Conservation (phyloP, 345 rosid genomes). For the Capsella bursapastoris region DNA sequence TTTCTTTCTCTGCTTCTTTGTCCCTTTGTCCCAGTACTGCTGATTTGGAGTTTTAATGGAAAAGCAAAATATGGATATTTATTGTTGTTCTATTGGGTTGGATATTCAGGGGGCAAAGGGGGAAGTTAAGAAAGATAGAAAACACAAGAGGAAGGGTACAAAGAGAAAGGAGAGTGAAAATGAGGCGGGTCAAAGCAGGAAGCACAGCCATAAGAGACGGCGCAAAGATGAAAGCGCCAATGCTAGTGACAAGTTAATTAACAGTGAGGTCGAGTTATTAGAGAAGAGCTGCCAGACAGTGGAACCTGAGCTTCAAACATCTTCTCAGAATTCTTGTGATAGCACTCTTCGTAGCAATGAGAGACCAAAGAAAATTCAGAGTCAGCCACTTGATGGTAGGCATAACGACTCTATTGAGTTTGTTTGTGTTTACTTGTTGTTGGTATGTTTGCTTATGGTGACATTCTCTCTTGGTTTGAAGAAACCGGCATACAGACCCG, state of each 20-base stretch:
- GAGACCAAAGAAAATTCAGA: constrained; percentile 42
- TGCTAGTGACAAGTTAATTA: constrained; percentile 43
- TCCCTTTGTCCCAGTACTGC: neutral
- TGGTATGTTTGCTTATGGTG: constrained; percentile 55
- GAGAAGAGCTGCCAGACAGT: constrained; percentile 68
- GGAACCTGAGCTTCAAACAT: constrained; percentile 62
- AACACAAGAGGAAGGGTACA: constrained; percentile 24
- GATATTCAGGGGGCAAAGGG: constrained; percentile 50
- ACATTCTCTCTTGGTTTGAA: constrained; percentile 56
- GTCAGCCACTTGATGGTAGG: constrained; percentile 44
- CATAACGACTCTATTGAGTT: constrained; percentile 62
- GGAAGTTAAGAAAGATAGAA: constrained; percentile 47
- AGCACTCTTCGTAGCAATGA: constrained; percentile 47
- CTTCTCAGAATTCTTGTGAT: constrained; percentile 45
- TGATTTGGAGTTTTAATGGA: neutral
- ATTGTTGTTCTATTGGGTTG: constrained; percentile 40
- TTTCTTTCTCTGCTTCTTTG: constrained; percentile 2
- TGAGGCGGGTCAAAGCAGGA: constrained; percentile 41
- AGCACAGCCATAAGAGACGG: constrained; percentile 28
- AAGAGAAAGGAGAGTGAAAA: constrained; percentile 38
- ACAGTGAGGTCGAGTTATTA: constrained; percentile 45
- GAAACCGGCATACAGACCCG: constrained; percentile 58
- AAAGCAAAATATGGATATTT: constrained; percentile 31
- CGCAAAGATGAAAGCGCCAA: constrained; percentile 28
- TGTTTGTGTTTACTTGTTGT: constrained; percentile 51